Evolutionary conservation across 2,329 filamentous ascomycete species (phyloP).

Genomic region (Pseudopyricularia cyperi): DNA sequence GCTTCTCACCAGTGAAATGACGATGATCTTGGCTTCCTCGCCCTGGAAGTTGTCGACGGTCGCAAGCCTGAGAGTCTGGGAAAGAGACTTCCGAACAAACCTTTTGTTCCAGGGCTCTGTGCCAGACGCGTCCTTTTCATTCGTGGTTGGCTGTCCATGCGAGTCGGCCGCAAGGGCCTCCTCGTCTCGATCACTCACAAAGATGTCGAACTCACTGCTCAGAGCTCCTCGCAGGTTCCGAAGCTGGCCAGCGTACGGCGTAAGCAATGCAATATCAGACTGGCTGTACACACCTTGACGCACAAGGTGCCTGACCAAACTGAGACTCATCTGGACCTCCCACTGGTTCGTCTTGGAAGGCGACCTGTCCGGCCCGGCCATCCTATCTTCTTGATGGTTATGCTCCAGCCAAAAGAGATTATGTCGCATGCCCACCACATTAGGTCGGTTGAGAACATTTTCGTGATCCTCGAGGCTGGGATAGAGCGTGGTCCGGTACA

Average conservation of each 20-base stretch:
- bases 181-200: constrained; percentile 48
- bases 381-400: constrained; percentile 26
- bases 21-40: constrained; percentile 58
- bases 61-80: constrained; percentile 35
- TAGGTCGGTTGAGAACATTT: constrained; percentile 22
- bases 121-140: constrained; percentile 5
- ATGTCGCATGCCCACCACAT: constrained; percentile 38
- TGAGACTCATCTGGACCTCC: constrained; percentile 51
- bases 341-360: constrained; percentile 41
- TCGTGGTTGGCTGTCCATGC: constrained; percentile 13
- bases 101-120: constrained; percentile 17
- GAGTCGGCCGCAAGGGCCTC: constrained; percentile 34
- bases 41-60: constrained; percentile 70
- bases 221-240: constrained; percentile 34
- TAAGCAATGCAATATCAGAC: constrained; percentile 57
- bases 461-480: constrained; percentile 37
- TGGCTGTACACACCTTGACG: constrained; percentile 47
- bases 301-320: constrained; percentile 51
- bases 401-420: constrained; percentile 54
- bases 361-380: constrained; percentile 16
- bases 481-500: constrained; percentile 47
- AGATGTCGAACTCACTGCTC: constrained; percentile 40
- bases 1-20: constrained; percentile 59
- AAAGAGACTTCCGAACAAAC: constrained; percentile 23
- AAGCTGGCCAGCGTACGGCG: constrained; percentile 48